These are phyloP conservation scores for Tolypocladium paradoxum DNA, from an alignment of 2,329 filamentous ascomycete species.

Conservation along the genomic window DNA sequence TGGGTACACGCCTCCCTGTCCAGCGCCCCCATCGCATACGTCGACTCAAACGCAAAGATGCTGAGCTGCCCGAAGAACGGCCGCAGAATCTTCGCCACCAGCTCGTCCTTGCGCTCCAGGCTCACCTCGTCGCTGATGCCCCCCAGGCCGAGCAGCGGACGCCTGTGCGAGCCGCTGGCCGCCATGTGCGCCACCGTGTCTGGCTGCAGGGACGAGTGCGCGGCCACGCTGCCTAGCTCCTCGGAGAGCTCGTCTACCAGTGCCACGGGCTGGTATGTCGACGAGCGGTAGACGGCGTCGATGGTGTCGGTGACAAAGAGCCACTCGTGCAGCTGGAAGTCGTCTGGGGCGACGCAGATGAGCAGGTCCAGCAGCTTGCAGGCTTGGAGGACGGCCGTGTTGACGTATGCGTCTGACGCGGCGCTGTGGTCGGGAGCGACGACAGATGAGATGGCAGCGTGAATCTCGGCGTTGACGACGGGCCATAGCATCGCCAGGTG, in stretches of 20 bases:
- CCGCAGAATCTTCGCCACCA: conserved; percentile 67
- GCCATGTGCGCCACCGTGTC: conserved; percentile 27
- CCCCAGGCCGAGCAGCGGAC: conserved; percentile 39
- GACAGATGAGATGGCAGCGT: conserved; percentile 66
- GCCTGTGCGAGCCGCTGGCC: conserved; percentile 24
- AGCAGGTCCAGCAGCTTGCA: conserved; percentile 88
- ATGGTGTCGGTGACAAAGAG: conserved; percentile 95
- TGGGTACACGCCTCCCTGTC: conserved; percentile 55
- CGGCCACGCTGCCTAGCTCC: conserved; percentile 44
- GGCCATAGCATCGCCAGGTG: conserved; percentile 86
- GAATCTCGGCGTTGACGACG: conserved; percentile 75
- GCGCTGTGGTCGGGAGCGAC: conserved; percentile 53
- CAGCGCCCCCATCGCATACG: conserved; percentile 68
- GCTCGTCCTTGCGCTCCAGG: conserved; percentile 52
- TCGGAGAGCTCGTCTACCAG: conserved; percentile 80
- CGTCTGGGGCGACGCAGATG: conserved; percentile 78
- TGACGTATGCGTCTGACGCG: conserved; percentile 63
- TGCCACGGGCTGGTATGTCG: conserved; percentile 57
- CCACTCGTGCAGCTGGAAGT: conserved; percentile 98
- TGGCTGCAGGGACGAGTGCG: conserved; percentile 20
- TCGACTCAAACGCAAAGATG: conserved; percentile 87
- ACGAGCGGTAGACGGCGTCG: conserved; percentile 80
- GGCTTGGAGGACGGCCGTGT: conserved; percentile 70
- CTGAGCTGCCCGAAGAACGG: conserved; percentile 89
- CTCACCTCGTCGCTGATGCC: conserved; percentile 45